Percentiles rank a stretch among this genome's conserved stretches.
phyloP scores from a whole-genome alignment of 2,329 filamentous ascomycete genomes.

The Akanthomyces dipterigenus region DNA sequence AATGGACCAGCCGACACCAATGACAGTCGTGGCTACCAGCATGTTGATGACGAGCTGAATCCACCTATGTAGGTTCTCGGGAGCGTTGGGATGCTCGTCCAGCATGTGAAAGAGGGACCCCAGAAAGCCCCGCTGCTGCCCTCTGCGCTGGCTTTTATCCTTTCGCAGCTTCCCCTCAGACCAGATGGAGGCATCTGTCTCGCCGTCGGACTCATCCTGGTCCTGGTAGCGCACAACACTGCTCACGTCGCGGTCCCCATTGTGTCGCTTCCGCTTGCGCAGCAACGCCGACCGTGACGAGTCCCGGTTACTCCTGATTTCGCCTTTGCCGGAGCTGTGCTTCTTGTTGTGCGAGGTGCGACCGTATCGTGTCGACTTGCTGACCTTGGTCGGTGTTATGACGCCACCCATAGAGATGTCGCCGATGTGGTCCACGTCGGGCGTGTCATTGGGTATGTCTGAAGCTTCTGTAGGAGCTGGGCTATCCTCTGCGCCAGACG shows the following conservation, averaged over 20 bases:
- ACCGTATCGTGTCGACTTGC: conserved; percentile 40
- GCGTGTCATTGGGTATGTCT: conserved; percentile 44
- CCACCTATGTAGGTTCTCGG: conserved; percentile 54
- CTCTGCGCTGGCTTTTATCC: conserved; percentile 16
- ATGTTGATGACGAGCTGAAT: conserved; percentile 57
- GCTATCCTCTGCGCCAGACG: conserved; percentile 53
- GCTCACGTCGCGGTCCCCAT: conserved; percentile 45
- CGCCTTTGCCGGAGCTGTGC: conserved; percentile 53
- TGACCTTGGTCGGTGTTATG: conserved; percentile 40
- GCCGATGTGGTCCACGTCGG: conserved; percentile 41
- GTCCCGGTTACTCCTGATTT: conserved; percentile 46
- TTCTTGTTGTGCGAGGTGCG: conserved; percentile 35
- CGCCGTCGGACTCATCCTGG: conserved; percentile 41
- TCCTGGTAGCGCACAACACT: conserved; percentile 39
- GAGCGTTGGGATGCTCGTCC: conserved; percentile 51
- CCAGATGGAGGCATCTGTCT: conserved; percentile 36
- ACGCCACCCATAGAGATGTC: conserved; percentile 34
- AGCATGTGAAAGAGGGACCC: conserved; percentile 44
- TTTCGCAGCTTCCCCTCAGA: conserved; percentile 19
- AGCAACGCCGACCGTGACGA: conserved; percentile 36
- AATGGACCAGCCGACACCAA: conserved; percentile 64
- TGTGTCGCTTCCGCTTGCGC: conserved; percentile 48
- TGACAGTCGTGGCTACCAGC: conserved; percentile 45
- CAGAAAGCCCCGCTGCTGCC: conserved; percentile 22
- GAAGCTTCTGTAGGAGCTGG: conserved; percentile 53